phyloP scores from a whole-genome alignment of 2,329 filamentous ascomycete genomes.

The Diaporthe velutina region DNA sequence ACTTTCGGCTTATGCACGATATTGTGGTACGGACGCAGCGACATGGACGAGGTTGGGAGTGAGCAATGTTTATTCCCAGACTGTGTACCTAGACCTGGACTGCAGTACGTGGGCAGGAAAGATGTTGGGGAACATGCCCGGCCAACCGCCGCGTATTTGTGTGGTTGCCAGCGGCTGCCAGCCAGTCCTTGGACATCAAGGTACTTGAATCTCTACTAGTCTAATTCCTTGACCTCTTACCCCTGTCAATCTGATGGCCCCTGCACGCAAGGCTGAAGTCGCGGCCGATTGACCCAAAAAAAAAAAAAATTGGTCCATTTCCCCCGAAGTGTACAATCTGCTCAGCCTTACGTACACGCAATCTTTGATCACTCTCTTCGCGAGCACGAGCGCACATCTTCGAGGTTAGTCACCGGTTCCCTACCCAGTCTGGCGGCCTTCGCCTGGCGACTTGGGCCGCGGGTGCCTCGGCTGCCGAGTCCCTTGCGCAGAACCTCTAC shows the following conservation, averaged over 20 bases:
- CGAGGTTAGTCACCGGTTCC: too few species aligned
- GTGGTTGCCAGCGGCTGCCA: constrained; percentile 16
- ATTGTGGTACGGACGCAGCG: neutral
- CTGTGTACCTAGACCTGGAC: neutral
- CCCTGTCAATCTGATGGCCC: constrained; percentile 22
- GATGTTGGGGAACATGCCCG: neutral
- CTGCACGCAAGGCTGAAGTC: constrained; percentile 19
- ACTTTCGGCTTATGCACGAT: constrained; percentile 27
- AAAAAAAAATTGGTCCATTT: constrained; percentile 8
- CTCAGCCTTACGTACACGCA: neutral
- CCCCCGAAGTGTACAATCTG: neutral
- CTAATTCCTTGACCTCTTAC: neutral
- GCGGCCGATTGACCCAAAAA: neutral
- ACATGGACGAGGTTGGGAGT: constrained; percentile 18
- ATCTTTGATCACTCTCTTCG: neutral
- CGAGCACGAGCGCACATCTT: neutral
- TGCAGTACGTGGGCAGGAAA: neutral
- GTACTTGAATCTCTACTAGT: neutral
- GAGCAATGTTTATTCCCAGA: neutral
- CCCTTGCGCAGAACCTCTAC: constrained; percentile 6
- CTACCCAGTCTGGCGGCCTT: constrained; percentile 36
- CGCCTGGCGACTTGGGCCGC: constrained; percentile 26
- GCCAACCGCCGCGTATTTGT: neutral
- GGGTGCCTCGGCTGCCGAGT: constrained; percentile 21
- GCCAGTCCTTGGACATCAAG: constrained; percentile 10